These are phyloP conservation scores for Suillus subaureus DNA, from an alignment of 768 basidiomycete species.

Conservation along the genomic window DNA sequence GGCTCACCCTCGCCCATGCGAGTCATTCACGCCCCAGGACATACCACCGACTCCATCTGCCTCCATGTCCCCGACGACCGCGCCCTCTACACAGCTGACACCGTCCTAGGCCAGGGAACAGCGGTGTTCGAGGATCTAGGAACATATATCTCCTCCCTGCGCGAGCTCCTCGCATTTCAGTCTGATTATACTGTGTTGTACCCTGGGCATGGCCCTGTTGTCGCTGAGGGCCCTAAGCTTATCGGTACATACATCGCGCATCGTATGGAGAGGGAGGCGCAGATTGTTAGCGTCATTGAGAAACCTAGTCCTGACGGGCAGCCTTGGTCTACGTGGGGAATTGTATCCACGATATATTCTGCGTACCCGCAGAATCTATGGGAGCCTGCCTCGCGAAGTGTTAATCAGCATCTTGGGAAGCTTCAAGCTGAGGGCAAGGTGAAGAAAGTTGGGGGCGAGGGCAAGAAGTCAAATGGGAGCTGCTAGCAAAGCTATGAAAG, in stretches of 20 bases:
- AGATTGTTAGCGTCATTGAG: conserved; percentile 63
- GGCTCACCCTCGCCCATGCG: conserved; percentile 42
- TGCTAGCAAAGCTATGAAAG: conserved; percentile 18
- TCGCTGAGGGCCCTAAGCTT: conserved; percentile 58
- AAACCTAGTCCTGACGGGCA: conserved; percentile 31
- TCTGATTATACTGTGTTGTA: conserved; percentile 63
- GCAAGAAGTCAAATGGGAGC: conserved; percentile 51
- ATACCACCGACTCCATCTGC: conserved; percentile 84
- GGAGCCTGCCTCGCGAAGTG: conserved; percentile 69
- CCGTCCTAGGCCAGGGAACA: conserved; percentile 87
- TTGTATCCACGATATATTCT: conserved; percentile 70
- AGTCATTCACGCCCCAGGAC: conserved; percentile 87
- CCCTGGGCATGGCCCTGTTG: conserved; percentile 87
- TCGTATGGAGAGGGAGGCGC: conserved; percentile 76
- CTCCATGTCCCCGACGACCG: conserved; percentile 69
- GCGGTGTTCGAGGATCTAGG: conserved; percentile 86
- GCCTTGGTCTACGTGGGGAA: conserved; percentile 63
- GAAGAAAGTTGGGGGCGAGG: conserved; percentile 50
- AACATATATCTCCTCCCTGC: conserved; percentile 67
- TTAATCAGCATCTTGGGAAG: conserved; percentile 75
- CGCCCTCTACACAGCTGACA: conserved; percentile 89
- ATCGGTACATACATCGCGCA: conserved; percentile 80
- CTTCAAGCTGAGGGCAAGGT: conserved; percentile 67
- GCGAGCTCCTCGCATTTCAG: conserved; percentile 47
- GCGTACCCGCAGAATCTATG: conserved; percentile 71